Percentiles rank a stretch among this genome's conserved stretches.
Evolutionary conservation across 257 asterid genomes (phyloP).

Genomic region (Capsicum baccatum): DNA sequence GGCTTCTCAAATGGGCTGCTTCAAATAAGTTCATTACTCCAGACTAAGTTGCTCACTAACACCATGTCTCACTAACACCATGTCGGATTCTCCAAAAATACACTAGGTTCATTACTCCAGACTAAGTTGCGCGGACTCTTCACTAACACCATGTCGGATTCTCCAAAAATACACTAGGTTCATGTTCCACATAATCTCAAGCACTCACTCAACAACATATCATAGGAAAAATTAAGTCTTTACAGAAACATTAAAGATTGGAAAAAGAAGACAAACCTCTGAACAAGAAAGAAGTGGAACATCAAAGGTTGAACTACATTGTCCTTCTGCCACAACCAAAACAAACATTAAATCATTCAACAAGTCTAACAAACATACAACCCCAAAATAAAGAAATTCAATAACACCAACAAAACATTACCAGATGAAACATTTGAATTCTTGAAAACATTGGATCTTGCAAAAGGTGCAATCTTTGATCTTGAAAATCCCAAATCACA

Average conservation of each 20-base stretch:
- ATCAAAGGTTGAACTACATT: slow-evolving; percentile 40
- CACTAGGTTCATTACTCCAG: no score
- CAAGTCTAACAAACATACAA: no score
- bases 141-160: no score
- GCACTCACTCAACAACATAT: neutral
- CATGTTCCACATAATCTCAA: neutral
- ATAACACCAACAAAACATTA: slow-evolving; percentile 30
- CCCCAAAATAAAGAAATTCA: neutral
- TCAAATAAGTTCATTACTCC: no score
- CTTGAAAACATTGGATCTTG: slow-evolving; percentile 38
- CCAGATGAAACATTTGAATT: slow-evolving; percentile 59
- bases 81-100: no score
- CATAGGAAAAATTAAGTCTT: neutral
- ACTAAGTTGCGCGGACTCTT: no score
- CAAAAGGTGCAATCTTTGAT: slow-evolving; percentile 36
- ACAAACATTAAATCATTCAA: no score
- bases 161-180: no score
- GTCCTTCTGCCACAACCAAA: slow-evolving; percentile 42
- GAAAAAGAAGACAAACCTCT: slow-evolving; percentile 60
- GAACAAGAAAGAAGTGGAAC: slow-evolving; percentile 72
- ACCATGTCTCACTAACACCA: no score
- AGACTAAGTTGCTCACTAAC: no score
- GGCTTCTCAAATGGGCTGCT: no score
- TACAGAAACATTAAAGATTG: neutral
- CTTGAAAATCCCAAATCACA: slow-evolving; percentile 42